Percentiles rank a stretch among this genome's conserved stretches.
Evolutionary conservation across 2,329 filamentous ascomycete species (phyloP).

Genomic region (Teratosphaeria epicoccoides): DNA sequence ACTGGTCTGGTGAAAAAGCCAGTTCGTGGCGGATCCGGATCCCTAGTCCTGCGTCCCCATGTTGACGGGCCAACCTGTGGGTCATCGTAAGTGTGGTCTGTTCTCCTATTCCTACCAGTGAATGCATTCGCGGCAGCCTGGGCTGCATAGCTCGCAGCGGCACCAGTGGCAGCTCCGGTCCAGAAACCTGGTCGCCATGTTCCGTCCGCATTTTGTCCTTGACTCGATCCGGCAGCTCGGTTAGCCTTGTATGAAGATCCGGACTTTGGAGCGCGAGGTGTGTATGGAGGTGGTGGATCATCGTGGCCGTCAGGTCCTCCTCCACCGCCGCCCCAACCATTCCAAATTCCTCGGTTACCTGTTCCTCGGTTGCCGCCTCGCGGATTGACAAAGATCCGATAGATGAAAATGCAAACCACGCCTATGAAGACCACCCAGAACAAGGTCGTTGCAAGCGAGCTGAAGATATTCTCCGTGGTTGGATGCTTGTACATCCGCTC

Average conservation of each 20-base stretch:
- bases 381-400: constrained; percentile 18
- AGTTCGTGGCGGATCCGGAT: constrained; percentile 1
- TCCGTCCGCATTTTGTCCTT: constrained; percentile 6
- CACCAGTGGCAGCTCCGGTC: constrained; percentile 52
- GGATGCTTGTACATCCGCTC: constrained; percentile 4
- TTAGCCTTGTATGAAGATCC: constrained; percentile 7
- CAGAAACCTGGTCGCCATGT: constrained; percentile 64
- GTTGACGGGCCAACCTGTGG: constrained; percentile 21
- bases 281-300: constrained; percentile 42
- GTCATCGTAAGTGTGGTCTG: constrained; percentile 7
- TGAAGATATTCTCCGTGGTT: constrained; percentile 10
- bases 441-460: constrained; percentile 27
- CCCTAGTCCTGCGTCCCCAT: constrained; percentile 15
- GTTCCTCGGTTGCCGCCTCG: constrained; percentile 8
- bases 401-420: constrained; percentile 21
- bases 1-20: background rate
- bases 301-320: constrained; percentile 38
- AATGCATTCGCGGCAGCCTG: constrained; percentile 3
- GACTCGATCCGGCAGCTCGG: constrained; percentile 1
- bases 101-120: constrained; percentile 9
- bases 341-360: constrained; percentile 13
- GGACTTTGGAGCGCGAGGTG: constrained; percentile 16
- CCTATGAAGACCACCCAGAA: constrained; percentile 52
- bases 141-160: constrained; percentile 16
- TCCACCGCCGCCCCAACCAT: constrained; percentile 32